These are phyloP conservation scores for Potentilla sterilis DNA, from an alignment of 306 rosid species.

Conservation along the genomic window DNA sequence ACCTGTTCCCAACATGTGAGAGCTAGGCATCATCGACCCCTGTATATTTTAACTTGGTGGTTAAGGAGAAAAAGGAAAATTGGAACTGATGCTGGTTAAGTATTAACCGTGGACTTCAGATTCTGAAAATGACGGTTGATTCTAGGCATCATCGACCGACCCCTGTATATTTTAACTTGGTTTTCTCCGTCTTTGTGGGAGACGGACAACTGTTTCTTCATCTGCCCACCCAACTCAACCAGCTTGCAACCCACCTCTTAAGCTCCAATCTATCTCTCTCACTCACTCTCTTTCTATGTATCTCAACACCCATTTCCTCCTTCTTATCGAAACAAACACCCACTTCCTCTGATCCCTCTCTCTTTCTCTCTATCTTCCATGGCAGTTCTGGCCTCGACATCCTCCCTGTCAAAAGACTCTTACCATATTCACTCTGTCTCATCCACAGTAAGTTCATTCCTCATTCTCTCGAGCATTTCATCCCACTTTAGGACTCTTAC, in stretches of 20 bases:
- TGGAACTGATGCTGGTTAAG: too few relatives aligned
- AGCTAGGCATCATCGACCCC: too few relatives aligned
- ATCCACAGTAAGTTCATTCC: background rate
- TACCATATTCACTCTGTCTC: conserved; percentile 7
- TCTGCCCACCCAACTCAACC: conserved; percentile 43
- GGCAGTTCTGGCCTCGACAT: conserved; percentile 51
- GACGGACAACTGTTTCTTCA: conserved; percentile 37
- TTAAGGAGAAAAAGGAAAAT: too few relatives aligned
- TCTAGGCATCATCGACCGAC: too few relatives aligned
- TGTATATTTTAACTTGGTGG: too few relatives aligned
- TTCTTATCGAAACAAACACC: too few relatives aligned
- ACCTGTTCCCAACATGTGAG: too few relatives aligned
- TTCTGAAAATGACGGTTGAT: too few relatives aligned
- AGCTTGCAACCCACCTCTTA: conserved; percentile 1
- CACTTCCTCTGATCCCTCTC: too few relatives aligned
- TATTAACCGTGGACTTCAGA: too few relatives aligned
- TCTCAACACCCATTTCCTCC: background rate
- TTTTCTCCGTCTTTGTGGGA: conserved; percentile 97
- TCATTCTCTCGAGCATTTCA: background rate
- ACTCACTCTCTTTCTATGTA: background rate
- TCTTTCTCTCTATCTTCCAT: conserved; percentile 48
- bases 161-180: conserved; percentile 35
- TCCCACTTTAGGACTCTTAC: background rate
- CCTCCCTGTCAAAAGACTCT: conserved; percentile 17
- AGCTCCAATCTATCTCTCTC: conserved; percentile 13